Evolutionary conservation across 805 yeast genomes (phyloP).

Genomic region (Tanozyma kutaoensis): DNA sequence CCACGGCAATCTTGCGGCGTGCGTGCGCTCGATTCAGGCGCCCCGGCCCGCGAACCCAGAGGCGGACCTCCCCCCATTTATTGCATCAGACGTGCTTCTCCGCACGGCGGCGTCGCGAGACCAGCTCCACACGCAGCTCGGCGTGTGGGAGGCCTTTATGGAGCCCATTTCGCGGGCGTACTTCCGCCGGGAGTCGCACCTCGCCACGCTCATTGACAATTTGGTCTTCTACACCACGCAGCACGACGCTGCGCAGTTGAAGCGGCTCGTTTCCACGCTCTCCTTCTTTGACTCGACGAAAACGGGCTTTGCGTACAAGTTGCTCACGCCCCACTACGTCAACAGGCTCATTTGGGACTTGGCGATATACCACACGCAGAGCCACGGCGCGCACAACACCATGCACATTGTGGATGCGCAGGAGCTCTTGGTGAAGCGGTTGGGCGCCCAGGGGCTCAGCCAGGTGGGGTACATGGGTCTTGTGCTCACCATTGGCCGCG

Average conservation of each 20-base stretch:
- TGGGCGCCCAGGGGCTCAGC: slow-evolving; percentile 9
- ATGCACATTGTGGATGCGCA: slow-evolving; percentile 12
- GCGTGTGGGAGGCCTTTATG: slow-evolving; percentile 19
- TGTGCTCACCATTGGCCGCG: slow-evolving; percentile 13
- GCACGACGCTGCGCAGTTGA: slow-evolving; percentile 9
- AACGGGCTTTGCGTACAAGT: slow-evolving; percentile 10
- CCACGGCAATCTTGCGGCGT: too few species aligned
- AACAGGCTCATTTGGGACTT: slow-evolving; percentile 15
- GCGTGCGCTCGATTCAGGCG: slow-evolving; percentile 18
- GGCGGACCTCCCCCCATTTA: slow-evolving; percentile 23
- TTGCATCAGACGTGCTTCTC: slow-evolving; percentile 21
- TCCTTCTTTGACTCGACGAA: slow-evolving; percentile 7
- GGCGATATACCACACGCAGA: slow-evolving; percentile 6
- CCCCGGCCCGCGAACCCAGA: too few species aligned
- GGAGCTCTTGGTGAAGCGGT: slow-evolving; percentile 11
- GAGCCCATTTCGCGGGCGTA: slow-evolving; percentile 10
- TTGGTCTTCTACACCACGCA: slow-evolving; percentile 14
- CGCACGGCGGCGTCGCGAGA: slow-evolving; percentile 20
- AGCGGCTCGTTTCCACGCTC: slow-evolving; percentile 8
- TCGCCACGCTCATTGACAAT: slow-evolving; percentile 10
- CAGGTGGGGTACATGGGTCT: slow-evolving; percentile 25
- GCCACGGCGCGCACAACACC: neutral
- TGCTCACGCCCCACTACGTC: slow-evolving; percentile 5
- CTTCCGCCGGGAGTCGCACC: slow-evolving; percentile 8
- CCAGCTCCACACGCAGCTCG: slow-evolving; percentile 21